Evolutionary conservation across 352 stramenopile genomes (phyloP), one percentile per base, ranked within the genome.

Genomic region (Globisporangium yorkense): DNA sequence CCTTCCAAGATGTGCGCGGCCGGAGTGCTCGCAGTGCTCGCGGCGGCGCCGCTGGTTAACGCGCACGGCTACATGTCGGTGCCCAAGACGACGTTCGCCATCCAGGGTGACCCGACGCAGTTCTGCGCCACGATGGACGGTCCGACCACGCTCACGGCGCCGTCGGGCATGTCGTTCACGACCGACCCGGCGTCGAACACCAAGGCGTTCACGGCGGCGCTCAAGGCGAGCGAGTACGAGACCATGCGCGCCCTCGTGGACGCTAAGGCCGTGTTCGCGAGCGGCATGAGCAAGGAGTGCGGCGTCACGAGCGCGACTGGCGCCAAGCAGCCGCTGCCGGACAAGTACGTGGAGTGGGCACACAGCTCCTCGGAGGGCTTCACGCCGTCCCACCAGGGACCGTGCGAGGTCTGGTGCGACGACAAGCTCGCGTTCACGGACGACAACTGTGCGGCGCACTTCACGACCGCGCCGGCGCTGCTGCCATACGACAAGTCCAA

Each of bases 381-480:
- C 50, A 76, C 70, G 16, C 43, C 61, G 0, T 79, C 65, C 0
- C 68, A 80, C 61, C 27, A 75, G 21, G 75, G 73, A 20, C 75
- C 73, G 7, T 81, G 75, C 29, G 75, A 86, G 31, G 55, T 83
- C 44, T 83, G 73, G 71, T 86, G 73, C 52, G 75, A 83, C 45
- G 57, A 83, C 58, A 61, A 63, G 4, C 41, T 73, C 8, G 71
- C 71, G 27, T 86, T 77, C 56, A 27, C 72, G 21, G 62, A 82
- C 57, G 71, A 75, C 43, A 76, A 85, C 71, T 85, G 72, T 31
- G 63, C 69, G 10, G 55, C 68, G 2, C 66, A 80, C 65, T 76
- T 71, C 54, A 58, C 68, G 0, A 52, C 16, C 9, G 67, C 66
- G 21, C 63, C 67, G 6, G 70, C 66, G 24, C 62, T 65, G 46